Conservation (phyloP, 208 protist genomes). For the Trypanosomatidae sp. region DNA sequence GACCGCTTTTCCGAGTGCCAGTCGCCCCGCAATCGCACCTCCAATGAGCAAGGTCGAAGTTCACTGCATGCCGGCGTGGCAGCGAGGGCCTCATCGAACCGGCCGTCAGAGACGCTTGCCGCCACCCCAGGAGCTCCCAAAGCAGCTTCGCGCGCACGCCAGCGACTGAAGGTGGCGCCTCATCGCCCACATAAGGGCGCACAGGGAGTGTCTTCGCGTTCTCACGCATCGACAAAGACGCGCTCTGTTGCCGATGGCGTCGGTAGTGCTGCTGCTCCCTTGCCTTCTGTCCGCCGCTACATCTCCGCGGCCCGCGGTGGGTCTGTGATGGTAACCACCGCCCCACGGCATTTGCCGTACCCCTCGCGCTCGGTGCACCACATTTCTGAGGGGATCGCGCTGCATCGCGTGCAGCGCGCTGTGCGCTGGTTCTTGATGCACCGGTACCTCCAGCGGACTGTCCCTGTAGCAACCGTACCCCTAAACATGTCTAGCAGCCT, state of each 20-base stretch:
- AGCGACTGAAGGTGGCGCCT: neutral
- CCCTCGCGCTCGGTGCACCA: neutral
- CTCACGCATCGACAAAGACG: neutral
- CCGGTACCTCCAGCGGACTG: constrained; percentile 1
- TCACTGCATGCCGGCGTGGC: neutral
- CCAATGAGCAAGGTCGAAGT: neutral
- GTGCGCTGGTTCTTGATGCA: constrained; percentile 33
- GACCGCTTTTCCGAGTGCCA: neutral
- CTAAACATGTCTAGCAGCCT: neutral
- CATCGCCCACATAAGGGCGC: neutral
- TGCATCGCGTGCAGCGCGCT: constrained; percentile 45
- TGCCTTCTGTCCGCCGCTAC: neutral
- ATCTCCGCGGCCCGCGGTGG: neutral
- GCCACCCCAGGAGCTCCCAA: neutral
- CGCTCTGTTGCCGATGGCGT: neutral
- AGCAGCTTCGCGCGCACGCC: neutral
- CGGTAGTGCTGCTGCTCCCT: neutral
- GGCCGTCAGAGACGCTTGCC: neutral
- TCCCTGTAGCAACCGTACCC: neutral
- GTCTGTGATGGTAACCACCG: neutral
- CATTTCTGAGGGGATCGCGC: constrained; percentile 34
- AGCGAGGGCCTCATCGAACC: neutral
- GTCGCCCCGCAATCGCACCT: neutral
- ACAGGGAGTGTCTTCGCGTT: neutral
- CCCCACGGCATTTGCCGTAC: neutral